Percentiles rank a stretch among this genome's conserved stretches.
Conservation (phyloP, 2,329 filamentous ascomycete genomes). For the Scytalidium sp. region DNA sequence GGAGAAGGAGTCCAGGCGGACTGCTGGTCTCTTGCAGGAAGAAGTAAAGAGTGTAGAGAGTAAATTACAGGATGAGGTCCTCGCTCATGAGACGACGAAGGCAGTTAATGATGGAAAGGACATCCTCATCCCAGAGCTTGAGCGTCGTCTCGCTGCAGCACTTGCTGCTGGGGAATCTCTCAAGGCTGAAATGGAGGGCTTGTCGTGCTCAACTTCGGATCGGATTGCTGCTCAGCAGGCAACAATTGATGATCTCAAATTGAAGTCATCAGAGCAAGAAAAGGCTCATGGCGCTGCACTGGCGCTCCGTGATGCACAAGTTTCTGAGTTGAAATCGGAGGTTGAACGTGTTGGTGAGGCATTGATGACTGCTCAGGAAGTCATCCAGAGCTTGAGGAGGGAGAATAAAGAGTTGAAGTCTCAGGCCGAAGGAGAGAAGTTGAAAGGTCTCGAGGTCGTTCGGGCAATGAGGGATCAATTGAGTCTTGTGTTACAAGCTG, state of each 20-base stretch:
- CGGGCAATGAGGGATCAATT: slow-evolving; percentile 51
- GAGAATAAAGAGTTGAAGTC: slow-evolving; percentile 43
- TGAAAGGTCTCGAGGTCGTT: slow-evolving; percentile 41
- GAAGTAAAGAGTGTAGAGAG: slow-evolving; percentile 20
- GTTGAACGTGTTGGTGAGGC: slow-evolving; percentile 43
- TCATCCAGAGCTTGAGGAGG: slow-evolving; percentile 41
- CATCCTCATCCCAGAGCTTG: slow-evolving; percentile 37
- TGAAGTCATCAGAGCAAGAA: slow-evolving; percentile 10
- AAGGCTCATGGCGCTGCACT: slow-evolving; percentile 41
- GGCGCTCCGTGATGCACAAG: slow-evolving; percentile 47
- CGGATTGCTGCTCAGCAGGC: slow-evolving; percentile 18
- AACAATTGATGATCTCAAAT: slow-evolving; percentile 3
- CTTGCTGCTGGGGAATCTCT: slow-evolving; percentile 37
- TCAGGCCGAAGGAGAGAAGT: slow-evolving; percentile 47
- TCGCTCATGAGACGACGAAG: slow-evolving; percentile 24
- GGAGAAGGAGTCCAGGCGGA: slow-evolving; percentile 33
- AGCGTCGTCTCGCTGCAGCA: slow-evolving; percentile 40
- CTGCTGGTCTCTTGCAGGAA: slow-evolving; percentile 11
- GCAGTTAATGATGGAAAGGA: slow-evolving; percentile 34
- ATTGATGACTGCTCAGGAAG: slow-evolving; percentile 45
- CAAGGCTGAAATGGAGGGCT: slow-evolving; percentile 29
- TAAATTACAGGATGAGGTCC: slow-evolving; percentile 31
- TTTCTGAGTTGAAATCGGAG: slow-evolving; percentile 46
- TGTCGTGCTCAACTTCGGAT: slow-evolving; percentile 23
- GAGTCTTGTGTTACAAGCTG: slow-evolving; percentile 43